phyloP scores from a whole-genome alignment of 164 flowering plant species.

The Santalum album region DNA sequence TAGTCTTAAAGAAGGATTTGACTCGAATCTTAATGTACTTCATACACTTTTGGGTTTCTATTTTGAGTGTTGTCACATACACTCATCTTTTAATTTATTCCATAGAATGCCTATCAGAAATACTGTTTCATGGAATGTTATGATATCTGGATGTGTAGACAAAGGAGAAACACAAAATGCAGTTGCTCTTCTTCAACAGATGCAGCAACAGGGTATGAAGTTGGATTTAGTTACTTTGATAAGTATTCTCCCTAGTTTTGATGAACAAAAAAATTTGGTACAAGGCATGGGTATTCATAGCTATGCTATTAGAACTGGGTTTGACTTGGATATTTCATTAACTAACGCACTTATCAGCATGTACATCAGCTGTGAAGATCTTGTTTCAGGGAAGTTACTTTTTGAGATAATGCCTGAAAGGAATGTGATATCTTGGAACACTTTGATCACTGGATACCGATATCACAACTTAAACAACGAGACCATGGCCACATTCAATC shows the following conservation, averaged over 20 bases:
- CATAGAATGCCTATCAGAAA: constrained; percentile 23
- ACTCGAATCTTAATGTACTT: constrained; percentile 23
- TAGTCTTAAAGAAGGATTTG: constrained; percentile 26
- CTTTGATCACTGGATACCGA: constrained; percentile 44
- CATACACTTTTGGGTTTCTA: constrained; percentile 49
- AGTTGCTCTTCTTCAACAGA: constrained; percentile 19
- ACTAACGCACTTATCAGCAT: constrained; percentile 50
- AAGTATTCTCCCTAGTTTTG: constrained; percentile 34
- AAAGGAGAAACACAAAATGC: constrained; percentile 21
- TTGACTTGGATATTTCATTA: constrained; percentile 24
- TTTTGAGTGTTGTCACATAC: constrained; percentile 22
- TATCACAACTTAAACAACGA: constrained; percentile 20
- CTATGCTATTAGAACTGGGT: constrained; percentile 32
- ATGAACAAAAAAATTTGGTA: constrained; percentile 13
- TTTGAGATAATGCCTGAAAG: constrained; percentile 35
- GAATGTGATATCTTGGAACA: constrained; percentile 55
- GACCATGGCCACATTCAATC: constrained; percentile 21
- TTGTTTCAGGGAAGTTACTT: constrained; percentile 27
- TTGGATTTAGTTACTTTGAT: constrained; percentile 44
- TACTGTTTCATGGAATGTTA: constrained; percentile 48
- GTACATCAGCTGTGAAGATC: constrained; percentile 42
- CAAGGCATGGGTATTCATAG: constrained; percentile 43
- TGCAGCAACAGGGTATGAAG: constrained; percentile 33
- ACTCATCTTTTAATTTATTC: constrained; percentile 28
- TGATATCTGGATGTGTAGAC: constrained; percentile 38